Evolutionary conservation across 345 rosid genomes (phyloP).

Genomic region (Carallia brachiata): DNA sequence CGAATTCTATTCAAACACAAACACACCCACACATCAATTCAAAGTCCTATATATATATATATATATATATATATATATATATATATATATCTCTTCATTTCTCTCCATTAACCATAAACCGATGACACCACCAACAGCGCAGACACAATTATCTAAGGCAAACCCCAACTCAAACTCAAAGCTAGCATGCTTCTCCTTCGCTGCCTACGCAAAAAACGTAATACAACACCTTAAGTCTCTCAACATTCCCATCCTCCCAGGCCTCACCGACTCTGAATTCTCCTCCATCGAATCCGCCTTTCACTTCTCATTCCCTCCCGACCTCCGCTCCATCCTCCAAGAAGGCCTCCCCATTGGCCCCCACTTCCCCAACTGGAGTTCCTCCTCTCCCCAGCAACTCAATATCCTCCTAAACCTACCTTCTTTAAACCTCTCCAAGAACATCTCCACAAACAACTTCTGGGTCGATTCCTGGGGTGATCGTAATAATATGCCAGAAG

Average conservation of each 20-base stretch:
- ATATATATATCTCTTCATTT: not conserved
- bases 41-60: too few species aligned
- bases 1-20: too few species aligned
- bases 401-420: constrained; percentile 53
- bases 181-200: constrained; percentile 56
- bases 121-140: not conserved
- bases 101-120: not conserved
- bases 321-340: constrained; percentile 77
- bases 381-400: constrained; percentile 62
- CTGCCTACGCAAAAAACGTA: constrained; percentile 63
- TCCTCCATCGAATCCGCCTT: constrained; percentile 49
- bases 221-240: constrained; percentile 46
- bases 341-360: constrained; percentile 70
- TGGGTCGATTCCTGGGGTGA: constrained; percentile 74
- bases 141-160: not conserved
- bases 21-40: too few species aligned
- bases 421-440: constrained; percentile 40
- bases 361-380: constrained; percentile 74
- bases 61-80: too few species aligned
- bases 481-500: constrained; percentile 25
- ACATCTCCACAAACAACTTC: constrained; percentile 41
- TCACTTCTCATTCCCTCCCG: constrained; percentile 68
- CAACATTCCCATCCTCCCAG: constrained; percentile 49
- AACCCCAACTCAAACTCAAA: constrained; percentile 18
- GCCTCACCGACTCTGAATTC: constrained; percentile 66